Conservation (phyloP, 2,329 filamentous ascomycete species). For the Fusarium sambucinum region DNA sequence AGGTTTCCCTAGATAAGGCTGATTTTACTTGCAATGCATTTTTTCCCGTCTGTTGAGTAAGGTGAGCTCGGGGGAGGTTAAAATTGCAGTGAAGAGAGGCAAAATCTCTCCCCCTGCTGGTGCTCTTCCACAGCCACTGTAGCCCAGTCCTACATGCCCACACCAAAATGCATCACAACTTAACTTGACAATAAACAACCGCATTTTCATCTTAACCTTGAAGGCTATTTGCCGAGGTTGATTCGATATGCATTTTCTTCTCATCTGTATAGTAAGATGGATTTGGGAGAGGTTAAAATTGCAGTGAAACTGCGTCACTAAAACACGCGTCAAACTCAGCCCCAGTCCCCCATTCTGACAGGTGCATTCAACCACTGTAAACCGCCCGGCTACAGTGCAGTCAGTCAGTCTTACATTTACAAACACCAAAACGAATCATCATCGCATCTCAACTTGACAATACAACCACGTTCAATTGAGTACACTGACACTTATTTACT, state of each 20-base stretch:
- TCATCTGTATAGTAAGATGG: too few relatives aligned
- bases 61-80: neutral
- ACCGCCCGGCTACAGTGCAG: neutral
- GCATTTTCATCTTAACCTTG: too few relatives aligned
- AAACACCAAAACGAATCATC: neutral
- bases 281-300: neutral
- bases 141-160: too few relatives aligned
- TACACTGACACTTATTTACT: neutral
- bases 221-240: too few relatives aligned
- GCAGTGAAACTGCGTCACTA: neutral
- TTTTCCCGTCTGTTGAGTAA: neutral
- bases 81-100: neutral
- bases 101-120: too few relatives aligned
- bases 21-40: neutral
- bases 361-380: conserved; percentile 3
- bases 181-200: too few relatives aligned
- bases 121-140: too few relatives aligned
- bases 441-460: neutral
- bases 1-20: too few relatives aligned
- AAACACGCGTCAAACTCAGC: too few relatives aligned
- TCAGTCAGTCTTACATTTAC: neutral
- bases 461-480: neutral
- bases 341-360: too few relatives aligned
- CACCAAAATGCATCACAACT: too few relatives aligned
- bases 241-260: too few relatives aligned